These are phyloP conservation scores for Auriculariales sp. DNA, from an alignment of 768 basidiomycete genomes.

Conservation along the genomic window DNA sequence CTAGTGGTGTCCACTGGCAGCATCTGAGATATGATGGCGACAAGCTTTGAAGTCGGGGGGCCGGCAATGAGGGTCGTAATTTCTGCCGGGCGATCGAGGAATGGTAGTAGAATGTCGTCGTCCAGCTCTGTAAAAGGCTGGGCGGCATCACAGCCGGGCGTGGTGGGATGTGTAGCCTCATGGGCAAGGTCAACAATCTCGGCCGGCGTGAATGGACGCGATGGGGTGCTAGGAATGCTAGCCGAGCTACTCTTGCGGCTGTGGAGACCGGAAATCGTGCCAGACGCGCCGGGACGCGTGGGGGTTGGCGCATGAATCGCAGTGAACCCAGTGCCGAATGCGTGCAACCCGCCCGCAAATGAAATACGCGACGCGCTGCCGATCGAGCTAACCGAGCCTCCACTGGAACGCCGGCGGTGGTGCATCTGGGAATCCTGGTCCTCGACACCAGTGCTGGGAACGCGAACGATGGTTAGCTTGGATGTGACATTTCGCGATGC, in stretches of 20 bases:
- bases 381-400: slow-evolving; percentile 11
- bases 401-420: slow-evolving; percentile 5
- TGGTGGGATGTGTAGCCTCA: slow-evolving; percentile 31
- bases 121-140: slow-evolving; percentile 64
- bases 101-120: slow-evolving; percentile 69
- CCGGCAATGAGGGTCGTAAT: slow-evolving; percentile 51
- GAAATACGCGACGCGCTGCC: slow-evolving; percentile 11
- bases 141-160: slow-evolving; percentile 14
- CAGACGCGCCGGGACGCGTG: slow-evolving; percentile 11
- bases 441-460: slow-evolving; percentile 21
- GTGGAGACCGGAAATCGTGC: too few species aligned
- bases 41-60: slow-evolving; percentile 53
- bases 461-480: slow-evolving; percentile 64
- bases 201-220: slow-evolving; percentile 37
- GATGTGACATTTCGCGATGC: slow-evolving; percentile 38
- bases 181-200: slow-evolving; percentile 64
- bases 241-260: slow-evolving; percentile 8
- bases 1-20: slow-evolving; percentile 24
- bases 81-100: slow-evolving; percentile 69
- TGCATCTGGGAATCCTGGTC: too few species aligned
- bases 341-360: too few species aligned
- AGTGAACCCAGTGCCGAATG: slow-evolving; percentile 5
- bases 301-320: slow-evolving; percentile 17
- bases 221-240: slow-evolving; percentile 16
- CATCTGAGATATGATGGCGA: slow-evolving; percentile 59